Evolutionary conservation across 1,284 basidiomycete genomes (phyloP).

Genomic region (Trichosporon coremiiforme): DNA sequence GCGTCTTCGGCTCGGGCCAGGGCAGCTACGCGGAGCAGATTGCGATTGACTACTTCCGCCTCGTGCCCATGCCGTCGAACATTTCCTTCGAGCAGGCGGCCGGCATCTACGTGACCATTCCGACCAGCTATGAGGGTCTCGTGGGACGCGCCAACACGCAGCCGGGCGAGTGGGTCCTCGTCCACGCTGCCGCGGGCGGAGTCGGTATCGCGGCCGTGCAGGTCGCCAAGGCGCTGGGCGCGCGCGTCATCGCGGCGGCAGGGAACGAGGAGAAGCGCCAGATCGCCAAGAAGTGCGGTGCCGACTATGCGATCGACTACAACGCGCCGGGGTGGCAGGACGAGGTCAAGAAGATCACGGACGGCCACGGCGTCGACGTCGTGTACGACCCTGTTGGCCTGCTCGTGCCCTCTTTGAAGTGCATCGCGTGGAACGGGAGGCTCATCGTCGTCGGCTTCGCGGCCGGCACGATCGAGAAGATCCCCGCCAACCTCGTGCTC

Average conservation of each 20-base stretch:
- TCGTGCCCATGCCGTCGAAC: conserved; percentile 65
- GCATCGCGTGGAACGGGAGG: conserved; percentile 91
- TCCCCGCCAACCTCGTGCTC: conserved; percentile 82
- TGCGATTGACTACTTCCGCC: conserved; percentile 60
- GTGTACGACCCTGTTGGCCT: conserved; percentile 81
- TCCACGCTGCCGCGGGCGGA: conserved; percentile 78
- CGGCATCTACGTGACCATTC: conserved; percentile 29
- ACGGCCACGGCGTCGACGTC: conserved; percentile 79
- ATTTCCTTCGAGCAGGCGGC: conserved; percentile 69
- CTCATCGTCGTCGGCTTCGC: conserved; percentile 90
- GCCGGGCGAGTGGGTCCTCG: conserved; percentile 80
- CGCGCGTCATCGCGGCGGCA: conserved; percentile 59
- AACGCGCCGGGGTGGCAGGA: conserved; percentile 56
- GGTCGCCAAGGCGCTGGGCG: conserved; percentile 69
- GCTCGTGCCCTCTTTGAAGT: conserved; percentile 64
- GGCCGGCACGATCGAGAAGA: conserved; percentile 83
- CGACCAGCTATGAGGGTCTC: conserved; percentile 70
- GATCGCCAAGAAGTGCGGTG: conserved; percentile 55
- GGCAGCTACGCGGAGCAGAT: conserved; percentile 76
- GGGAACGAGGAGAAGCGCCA: conserved; percentile 53
- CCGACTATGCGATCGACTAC: conserved; percentile 57
- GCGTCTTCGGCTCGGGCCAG: conserved; percentile 81
- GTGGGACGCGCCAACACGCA: conserved; percentile 78
- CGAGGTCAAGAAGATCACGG: conserved; percentile 65
- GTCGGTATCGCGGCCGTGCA: conserved; percentile 90